phyloP scores from a whole-genome alignment of 2,329 filamentous ascomycete species.

The Aspergillus pseudotamarii region DNA sequence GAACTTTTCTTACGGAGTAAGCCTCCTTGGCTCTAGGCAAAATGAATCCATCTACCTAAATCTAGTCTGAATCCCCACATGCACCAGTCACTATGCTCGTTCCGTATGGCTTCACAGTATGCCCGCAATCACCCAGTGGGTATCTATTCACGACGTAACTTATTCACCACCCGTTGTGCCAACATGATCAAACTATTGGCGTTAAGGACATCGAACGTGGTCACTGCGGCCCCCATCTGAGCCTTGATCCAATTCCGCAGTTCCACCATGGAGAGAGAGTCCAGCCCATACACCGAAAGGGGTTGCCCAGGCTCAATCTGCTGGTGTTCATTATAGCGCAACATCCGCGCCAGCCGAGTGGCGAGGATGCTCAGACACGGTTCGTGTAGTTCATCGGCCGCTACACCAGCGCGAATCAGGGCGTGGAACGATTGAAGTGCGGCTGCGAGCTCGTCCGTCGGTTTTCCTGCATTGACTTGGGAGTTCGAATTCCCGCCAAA shows the following conservation, averaged over 20 bases:
- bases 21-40: too few relatives aligned
- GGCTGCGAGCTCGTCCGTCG: neutral
- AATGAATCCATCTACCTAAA: too few relatives aligned
- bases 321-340: slow-evolving; percentile 9
- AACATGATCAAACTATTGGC: slow-evolving; percentile 13
- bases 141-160: slow-evolving; percentile 4
- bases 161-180: slow-evolving; percentile 4
- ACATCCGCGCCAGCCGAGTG: slow-evolving; percentile 10
- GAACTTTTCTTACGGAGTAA: too few relatives aligned
- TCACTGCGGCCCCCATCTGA: slow-evolving; percentile 11
- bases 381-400: neutral
- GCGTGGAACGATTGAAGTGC: slow-evolving; percentile 5
- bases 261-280: slow-evolving; percentile 16
- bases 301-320: slow-evolving; percentile 12
- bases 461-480: neutral
- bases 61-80: too few relatives aligned
- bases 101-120: too few relatives aligned
- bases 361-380: slow-evolving; percentile 4
- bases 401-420: neutral
- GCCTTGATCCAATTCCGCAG: slow-evolving; percentile 14
- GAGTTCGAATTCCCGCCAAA: neutral
- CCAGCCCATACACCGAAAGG: slow-evolving; percentile 13
- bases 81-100: too few relatives aligned
- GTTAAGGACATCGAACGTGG: slow-evolving; percentile 11
- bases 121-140: neutral